Evolutionary conservation across 1,139 yeast genomes (phyloP), one percentile per base, ranked within the genome.

Genomic region (Magnusiomyces sp.): DNA sequence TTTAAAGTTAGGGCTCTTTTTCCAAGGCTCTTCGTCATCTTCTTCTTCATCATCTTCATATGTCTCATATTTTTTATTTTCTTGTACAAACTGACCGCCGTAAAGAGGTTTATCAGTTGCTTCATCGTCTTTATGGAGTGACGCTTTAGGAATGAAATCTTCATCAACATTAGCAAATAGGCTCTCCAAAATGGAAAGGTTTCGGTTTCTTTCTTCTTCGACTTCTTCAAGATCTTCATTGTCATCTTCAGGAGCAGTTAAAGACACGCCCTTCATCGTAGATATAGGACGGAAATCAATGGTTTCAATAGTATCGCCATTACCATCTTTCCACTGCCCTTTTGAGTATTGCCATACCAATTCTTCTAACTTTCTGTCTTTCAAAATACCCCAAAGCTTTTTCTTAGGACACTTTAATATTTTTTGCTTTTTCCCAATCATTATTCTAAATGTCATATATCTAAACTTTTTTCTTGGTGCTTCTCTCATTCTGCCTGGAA

Each of bases 361-460:
- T 57, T 83, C 92, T 43, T 76, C 73, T 1, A 74, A 63, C 2
- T 76, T 71, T 58, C 76, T 80, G 56, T 77, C 75, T 67, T 85
- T 83, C 57, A 84, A 90, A 53, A 80, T 73, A 9, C 97, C 97
- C 98, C 98, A 92, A 43, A 92, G 72, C 60, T 88, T 88, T 27
- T 82, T 80, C 67, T 86, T 86, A 59, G 73, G 75, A 55, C 81
- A 71, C 59, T 78, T 79, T 53, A 81, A 67, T 23, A 72, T 71
- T 61, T 80, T 80, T 48, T 81, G 70, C 5, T 88, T 85, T 57
- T 80, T 77, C 33, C 82, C 74, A 48, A 75, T 69, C 2, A 46
- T 27, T 16, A 84, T 75, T 55, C 97, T 72, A 55, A 86, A 71
- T 0, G 95, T 83, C 58, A 82, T 77, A 51, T 72, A 73, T 46